Conservation (phyloP, 805 yeast species). For the Schwanniomyces vanrijiae region DNA sequence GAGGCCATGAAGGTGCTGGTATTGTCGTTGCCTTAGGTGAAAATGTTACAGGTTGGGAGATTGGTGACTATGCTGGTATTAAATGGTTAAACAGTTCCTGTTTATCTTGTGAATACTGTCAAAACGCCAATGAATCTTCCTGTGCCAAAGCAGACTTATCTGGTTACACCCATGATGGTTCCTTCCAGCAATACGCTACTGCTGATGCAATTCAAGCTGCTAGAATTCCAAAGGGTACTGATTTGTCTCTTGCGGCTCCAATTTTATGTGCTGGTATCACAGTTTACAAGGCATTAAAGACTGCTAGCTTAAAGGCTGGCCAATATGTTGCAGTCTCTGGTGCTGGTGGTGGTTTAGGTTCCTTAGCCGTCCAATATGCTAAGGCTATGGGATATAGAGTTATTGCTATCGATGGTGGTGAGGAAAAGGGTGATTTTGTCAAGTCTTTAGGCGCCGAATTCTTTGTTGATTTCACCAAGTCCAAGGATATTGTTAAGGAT, state of each 20-base stretch:
- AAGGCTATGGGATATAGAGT: slow-evolving; percentile 76
- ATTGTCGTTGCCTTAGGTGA: slow-evolving; percentile 75
- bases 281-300: slow-evolving; percentile 86
- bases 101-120: slow-evolving; percentile 74
- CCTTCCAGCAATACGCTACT: slow-evolving; percentile 88
- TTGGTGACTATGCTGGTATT: slow-evolving; percentile 81
- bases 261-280: slow-evolving; percentile 91
- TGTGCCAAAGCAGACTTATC: slow-evolving; percentile 64
- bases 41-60: slow-evolving; percentile 65
- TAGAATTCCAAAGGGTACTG: slow-evolving; percentile 68
- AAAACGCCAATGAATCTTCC: slow-evolving; percentile 63
- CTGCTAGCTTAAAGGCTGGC: slow-evolving; percentile 68
- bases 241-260: slow-evolving; percentile 76
- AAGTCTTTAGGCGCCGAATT: slow-evolving; percentile 65
- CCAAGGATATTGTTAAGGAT: slow-evolving; percentile 55
- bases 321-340: slow-evolving; percentile 78
- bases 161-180: slow-evolving; percentile 88
- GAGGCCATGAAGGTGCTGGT: slow-evolving; percentile 93
- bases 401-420: slow-evolving; percentile 71
- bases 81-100: slow-evolving; percentile 85
- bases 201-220: slow-evolving; percentile 90
- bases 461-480: slow-evolving; percentile 58
- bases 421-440: slow-evolving; percentile 54
- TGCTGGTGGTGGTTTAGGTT: slow-evolving; percentile 80
- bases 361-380: slow-evolving; percentile 73